These are phyloP conservation scores for Candida alai DNA, from an alignment of 805 yeast species.

Conservation along the genomic window DNA sequence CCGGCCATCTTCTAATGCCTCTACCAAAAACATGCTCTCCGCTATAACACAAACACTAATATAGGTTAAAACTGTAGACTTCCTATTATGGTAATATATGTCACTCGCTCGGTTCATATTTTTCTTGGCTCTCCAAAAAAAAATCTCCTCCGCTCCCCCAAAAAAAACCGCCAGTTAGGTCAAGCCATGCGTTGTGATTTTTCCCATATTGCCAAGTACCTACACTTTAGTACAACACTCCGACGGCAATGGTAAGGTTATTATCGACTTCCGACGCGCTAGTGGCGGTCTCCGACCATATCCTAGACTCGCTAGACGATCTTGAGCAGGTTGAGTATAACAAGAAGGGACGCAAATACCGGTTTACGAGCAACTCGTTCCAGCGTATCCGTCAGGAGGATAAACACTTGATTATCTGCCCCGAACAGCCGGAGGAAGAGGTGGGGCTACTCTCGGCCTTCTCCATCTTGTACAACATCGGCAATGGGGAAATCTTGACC, in stretches of 20 bases:
- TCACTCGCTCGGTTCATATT: neutral
- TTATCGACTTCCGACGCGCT: slow-evolving; percentile 31
- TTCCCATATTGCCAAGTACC: neutral
- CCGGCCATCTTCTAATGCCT: too few species aligned
- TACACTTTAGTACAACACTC: neutral
- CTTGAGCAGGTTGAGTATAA: slow-evolving; percentile 33
- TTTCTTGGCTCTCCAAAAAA: too few species aligned
- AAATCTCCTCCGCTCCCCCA: too few species aligned
- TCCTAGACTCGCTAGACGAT: slow-evolving; percentile 30
- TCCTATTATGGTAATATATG: slow-evolving; percentile 2
- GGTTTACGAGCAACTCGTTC: slow-evolving; percentile 45
- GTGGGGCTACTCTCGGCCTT: slow-evolving; percentile 42
- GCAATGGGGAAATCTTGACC: slow-evolving; percentile 33
- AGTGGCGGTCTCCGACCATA: slow-evolving; percentile 30
- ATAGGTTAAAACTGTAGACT: slow-evolving; percentile 1
- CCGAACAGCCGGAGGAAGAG: slow-evolving; percentile 23
- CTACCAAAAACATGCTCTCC: too few species aligned
- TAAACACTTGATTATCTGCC: slow-evolving; percentile 43
- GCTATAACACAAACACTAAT: too few species aligned
- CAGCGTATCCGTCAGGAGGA: slow-evolving; percentile 47
- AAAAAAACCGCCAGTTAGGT: slow-evolving; percentile 1
- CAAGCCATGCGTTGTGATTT: too few species aligned
- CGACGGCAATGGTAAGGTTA: slow-evolving; percentile 9
- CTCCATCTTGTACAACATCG: slow-evolving; percentile 33
- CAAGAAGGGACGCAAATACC: slow-evolving; percentile 47